phyloP scores from a whole-genome alignment of 768 basidiomycete species.

The Phallus indusiatus region DNA sequence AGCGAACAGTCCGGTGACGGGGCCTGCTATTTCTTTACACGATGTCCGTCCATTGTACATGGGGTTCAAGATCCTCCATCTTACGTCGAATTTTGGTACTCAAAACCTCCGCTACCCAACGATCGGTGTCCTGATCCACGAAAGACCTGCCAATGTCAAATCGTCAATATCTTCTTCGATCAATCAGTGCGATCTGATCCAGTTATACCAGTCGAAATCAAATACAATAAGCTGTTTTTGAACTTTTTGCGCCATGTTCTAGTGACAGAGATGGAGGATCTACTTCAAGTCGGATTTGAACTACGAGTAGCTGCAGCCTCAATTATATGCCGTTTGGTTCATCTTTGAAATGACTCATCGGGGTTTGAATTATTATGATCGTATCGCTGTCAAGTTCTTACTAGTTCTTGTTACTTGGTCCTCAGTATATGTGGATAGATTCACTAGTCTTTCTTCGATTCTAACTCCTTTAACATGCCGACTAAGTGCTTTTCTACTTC shows the following conservation, averaged over 20 bases:
- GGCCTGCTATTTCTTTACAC: constrained; percentile 43
- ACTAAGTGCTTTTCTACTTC: constrained; percentile 57
- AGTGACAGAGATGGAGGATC: background rate
- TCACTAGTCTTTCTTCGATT: background rate
- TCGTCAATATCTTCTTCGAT: background rate
- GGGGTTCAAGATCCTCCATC: constrained; percentile 55
- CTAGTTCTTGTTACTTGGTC: too few relatives aligned
- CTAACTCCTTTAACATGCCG: constrained; percentile 31
- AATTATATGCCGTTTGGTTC: too few relatives aligned
- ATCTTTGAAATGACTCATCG: background rate
- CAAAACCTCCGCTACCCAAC: constrained; percentile 86
- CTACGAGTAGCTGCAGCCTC: constrained; percentile 1
- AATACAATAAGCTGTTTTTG: constrained; percentile 70
- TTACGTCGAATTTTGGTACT: constrained; percentile 76
- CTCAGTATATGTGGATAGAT: too few relatives aligned
- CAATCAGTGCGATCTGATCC: background rate
- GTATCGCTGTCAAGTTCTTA: too few relatives aligned
- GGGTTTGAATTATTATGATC: too few relatives aligned
- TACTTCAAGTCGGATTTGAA: background rate
- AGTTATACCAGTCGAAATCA: constrained; percentile 87
- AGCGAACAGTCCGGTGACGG: background rate
- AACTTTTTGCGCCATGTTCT: background rate
- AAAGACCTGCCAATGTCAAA: constrained; percentile 51
- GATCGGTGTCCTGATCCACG: constrained; percentile 93
- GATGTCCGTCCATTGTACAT: constrained; percentile 88